Base-by-base conservation (phyloP, 306 rosid genomes). In the Trifolium subterraneum region DNA sequence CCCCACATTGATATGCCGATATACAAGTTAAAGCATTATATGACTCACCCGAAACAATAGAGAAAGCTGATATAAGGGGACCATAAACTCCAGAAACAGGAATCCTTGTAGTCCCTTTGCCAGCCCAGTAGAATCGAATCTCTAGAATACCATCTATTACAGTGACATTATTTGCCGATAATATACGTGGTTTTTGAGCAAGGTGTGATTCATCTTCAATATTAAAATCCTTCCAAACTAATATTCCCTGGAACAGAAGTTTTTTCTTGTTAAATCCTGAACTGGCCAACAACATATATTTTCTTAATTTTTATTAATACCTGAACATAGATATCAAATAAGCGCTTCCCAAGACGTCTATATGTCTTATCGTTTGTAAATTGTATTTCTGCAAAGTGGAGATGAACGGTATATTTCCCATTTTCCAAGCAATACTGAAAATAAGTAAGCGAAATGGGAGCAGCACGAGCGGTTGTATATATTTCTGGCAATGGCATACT, bases 81-180 rank as follows among this genome's bases (percentile, higher is more conserved):
- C 96, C 96, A 81, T 90, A 88, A 16, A 23, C 78, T 73, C 88
- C 90, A 65, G 58, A 3, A 36, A 1, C 27, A 29, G 96, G 93
- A 61, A 64, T 25, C 65, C 73, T 78, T 61, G 81, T 78, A 55
- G 91, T 90, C 48, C 96, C 96, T 72, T 85, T 88, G 63, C 90
- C 91, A 59, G 93, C 87, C 91, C 90, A 90, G 55, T 84, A 79
- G 36, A 90, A 86, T 25, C 80, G 91, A 29, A 87, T 80, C 80
- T 81, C 82, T 63, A 87, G 18, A 74, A 60, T 72, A 72, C 65
- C 76, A 41, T 78, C 65, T 2, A 64, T 69, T 14, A 85, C 86
- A 56, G 39, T 59, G 11, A 86, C 89, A 65, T 81, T 83, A 65
- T 72, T 47, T 52, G 36, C 16, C 51, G 70, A 15, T 51, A 52